Base-by-base conservation (phyloP, 148 eudicot species). In the Spergularia marina region DNA sequence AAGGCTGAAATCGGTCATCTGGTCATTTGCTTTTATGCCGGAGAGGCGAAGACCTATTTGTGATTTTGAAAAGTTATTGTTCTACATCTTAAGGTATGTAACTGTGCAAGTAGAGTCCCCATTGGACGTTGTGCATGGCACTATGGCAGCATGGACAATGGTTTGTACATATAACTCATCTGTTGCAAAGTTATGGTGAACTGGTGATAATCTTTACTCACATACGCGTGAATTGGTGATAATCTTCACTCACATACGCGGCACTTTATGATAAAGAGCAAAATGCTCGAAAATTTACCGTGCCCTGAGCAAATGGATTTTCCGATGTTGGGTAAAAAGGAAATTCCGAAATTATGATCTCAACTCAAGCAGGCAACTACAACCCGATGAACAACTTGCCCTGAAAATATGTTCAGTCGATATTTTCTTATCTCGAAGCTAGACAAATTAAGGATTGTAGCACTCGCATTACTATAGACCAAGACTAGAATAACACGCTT, bases 71-170 rank as follows among this genome's bases (percentile, higher is more conserved):
- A 12, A 2, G 63, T 20, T 59, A 17, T 57, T 57, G 21, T 57
- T 57, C 23, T 57, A n/a, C 25, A 6, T 59, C 12, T 59, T 10
- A 17, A 53, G 59, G 44, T 23, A 44, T 9, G 36, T 30, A 1
- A 6, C 9, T 41, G 6, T 58, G 60, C 34, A 17, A 59, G 68
- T 59, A 53, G 71, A 74, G 78, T 20, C 14, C 56, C 69, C 55
- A 52, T 44, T 56, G 40, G 61, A 56, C 25, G 34, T 41, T 25
- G 34, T 71, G 17, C 54, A 30, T 44, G 49, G n/a, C 44, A 2
- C 4, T 62, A 13, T 17, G 7, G n/a, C 44, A 4, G 10, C 62
- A 13, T 17, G 7, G 34, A 20, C 6, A 18, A 23, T 44, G 51
- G 16, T 74, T 74, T 51, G 23, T 74, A 74, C 10, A 53, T 53